Percentiles rank a stretch among this genome's conserved stretches.
Evolutionary conservation across 345 rosid species (phyloP).

Genomic region (Eucalyptus polyanthemos): DNA sequence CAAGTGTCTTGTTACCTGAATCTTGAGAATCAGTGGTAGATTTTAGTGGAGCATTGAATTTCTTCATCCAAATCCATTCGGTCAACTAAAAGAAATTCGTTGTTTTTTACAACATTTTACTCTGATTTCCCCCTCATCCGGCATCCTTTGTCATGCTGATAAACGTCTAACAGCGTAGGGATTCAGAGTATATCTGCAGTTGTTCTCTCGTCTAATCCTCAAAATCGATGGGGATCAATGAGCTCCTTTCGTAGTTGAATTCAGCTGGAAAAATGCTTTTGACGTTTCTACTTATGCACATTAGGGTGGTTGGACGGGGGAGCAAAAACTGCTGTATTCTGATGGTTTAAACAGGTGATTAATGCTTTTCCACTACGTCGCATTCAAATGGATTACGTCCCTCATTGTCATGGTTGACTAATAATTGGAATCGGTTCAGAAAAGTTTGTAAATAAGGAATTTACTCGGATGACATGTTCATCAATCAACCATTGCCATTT

Average conservation of each 20-base stretch:
- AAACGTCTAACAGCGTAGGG: not conserved
- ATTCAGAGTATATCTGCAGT: not conserved
- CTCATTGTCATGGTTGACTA: not conserved
- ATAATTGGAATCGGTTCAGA: not conserved
- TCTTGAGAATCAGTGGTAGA: no score
- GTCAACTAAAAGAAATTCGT: not conserved
- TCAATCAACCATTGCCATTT: not conserved
- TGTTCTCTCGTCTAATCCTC: not conserved
- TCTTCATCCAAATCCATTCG: no score
- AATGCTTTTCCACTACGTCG: not conserved
- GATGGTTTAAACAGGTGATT: slow-evolving; percentile 71
- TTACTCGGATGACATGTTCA: not conserved
- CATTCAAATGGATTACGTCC: not conserved
- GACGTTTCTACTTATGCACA: no score
- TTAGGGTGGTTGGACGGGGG: slow-evolving; percentile 55
- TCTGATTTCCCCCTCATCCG: no score
- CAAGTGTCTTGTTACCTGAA: no score
- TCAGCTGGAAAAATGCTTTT: no score
- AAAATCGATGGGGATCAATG: no score
- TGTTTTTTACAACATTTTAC: no score
- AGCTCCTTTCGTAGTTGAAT: no score
- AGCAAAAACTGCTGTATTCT: slow-evolving; percentile 57
- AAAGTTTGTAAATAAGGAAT: not conserved
- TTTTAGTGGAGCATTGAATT: no score
- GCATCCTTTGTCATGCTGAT: no score